Base-by-base conservation (phyloP, 768 basidiomycete species). In the Paxillus involutus region DNA sequence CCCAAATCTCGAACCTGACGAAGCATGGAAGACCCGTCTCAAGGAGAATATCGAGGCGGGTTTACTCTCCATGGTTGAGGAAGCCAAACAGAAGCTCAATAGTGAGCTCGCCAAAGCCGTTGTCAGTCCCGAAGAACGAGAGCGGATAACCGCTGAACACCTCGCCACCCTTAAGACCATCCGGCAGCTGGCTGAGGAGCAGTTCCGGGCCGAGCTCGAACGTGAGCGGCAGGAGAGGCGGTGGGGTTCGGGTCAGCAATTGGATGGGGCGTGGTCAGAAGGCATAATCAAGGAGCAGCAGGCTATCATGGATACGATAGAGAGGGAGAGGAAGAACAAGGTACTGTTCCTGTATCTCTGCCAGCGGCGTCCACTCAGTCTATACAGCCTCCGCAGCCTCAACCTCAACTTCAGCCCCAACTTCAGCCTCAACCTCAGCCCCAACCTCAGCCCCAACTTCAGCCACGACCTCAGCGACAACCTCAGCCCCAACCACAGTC, bases 11-110 rank as follows among this genome's bases (percentile, higher is more conserved):
- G 83, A 84, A 59, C 83, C 81, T 3, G 78, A 82, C 67, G 77
- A 79, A 2, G 69, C 73, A 54, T 85, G 84, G 83, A 85, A 83
- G 63, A 64, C 60, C 33, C 52, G 60, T 2, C 70, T 82, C 60
- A 72, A 64, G 62, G 73, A 76, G 39, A 73, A 76, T 61, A 87
- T 90, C 61, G 80, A 83, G 59, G 72, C 74, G 2, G 71, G 71
- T 8, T 63, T 75, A 47, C 63, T 58, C 36, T 62, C 68, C 44
- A 66, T 69, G 58, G 77, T 87, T 55, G 78, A 84, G 51, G 86
- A 86, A 55, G 82, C 88, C 17, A 84, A 84, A 69, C 77, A 81
- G 53, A 82, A 80, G 53, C 68, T 82, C 36, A 75, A 82, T 35
- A 67, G 71, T 14, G 77, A 82, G 63, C 71, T 89, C 13, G 74